Percentiles rank a stretch among this genome's conserved stretches.
Conservation (phyloP, 257 asterid genomes). For the Asclepias syriaca region DNA sequence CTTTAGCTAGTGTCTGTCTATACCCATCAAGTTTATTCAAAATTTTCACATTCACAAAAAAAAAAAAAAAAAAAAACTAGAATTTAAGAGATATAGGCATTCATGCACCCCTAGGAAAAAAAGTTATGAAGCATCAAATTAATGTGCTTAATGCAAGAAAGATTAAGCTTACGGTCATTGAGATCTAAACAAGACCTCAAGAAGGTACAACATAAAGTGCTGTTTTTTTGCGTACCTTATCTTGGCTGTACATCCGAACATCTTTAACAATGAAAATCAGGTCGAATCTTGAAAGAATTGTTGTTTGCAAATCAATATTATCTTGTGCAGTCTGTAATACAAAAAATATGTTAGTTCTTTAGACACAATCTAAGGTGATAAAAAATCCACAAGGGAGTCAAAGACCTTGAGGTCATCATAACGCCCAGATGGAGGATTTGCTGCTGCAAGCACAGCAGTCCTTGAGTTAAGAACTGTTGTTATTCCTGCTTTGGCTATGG, state of each 20-base stretch:
- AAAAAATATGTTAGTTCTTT: background rate
- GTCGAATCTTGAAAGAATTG: constrained; percentile 96
- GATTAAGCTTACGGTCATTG: background rate
- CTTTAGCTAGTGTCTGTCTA: background rate
- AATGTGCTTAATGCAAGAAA: background rate
- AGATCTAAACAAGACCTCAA: background rate
- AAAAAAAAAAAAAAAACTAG: background rate
- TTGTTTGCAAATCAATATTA: constrained; percentile 97
- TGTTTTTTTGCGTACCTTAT: constrained; percentile 54
- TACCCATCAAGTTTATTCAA: background rate
- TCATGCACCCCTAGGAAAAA: background rate
- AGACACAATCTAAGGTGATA: constrained; percentile 8
- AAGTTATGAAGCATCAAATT: background rate
- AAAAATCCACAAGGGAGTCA: background rate
- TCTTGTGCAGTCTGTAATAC: constrained; percentile 91
- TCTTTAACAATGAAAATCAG: constrained; percentile 92
- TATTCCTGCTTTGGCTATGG: constrained; percentile 99
- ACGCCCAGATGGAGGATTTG: constrained; percentile 99
- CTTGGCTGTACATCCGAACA: constrained; percentile 80
- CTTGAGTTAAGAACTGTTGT: constrained; percentile 99
- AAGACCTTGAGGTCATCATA: constrained; percentile 94
- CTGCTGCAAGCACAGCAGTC: constrained; percentile 98
- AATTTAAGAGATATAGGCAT: background rate
- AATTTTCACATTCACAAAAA: background rate
- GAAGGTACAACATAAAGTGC: background rate